These are phyloP conservation scores for Lichina pygmaea DNA, from an alignment of 495 filamentous ascomycete species.

Conservation along the genomic window DNA sequence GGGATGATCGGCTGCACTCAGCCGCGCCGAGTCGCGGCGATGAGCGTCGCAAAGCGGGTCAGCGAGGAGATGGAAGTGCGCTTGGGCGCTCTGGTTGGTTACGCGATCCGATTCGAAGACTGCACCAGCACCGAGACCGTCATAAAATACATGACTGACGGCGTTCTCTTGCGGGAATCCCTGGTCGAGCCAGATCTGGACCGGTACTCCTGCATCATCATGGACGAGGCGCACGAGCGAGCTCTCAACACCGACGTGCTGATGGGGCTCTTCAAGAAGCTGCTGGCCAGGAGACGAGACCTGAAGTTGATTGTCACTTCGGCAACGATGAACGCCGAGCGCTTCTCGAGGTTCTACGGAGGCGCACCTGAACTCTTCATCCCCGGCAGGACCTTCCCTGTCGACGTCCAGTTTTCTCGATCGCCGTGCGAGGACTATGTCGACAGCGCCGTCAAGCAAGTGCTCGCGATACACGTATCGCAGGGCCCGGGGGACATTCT, in stretches of 20 bases:
- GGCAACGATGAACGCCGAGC: conserved; percentile 93
- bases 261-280: conserved; percentile 95
- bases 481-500: conserved; percentile 82
- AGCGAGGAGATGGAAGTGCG: conserved; percentile 98
- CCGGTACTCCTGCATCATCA: conserved; percentile 94
- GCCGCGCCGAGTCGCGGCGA: conserved; percentile 81
- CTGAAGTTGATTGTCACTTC: conserved; percentile 95
- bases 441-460: conserved; percentile 86
- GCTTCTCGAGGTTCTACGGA: conserved; percentile 88
- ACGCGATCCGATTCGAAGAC: conserved; percentile 97
- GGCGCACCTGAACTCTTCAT: conserved; percentile 97
- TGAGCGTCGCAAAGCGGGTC: conserved; percentile 97
- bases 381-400: conserved; percentile 87
- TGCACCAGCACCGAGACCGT: conserved; percentile 81
- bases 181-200: conserved; percentile 80
- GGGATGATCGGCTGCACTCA: conserved; percentile 94
- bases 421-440: conserved; percentile 96
- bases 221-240: conserved; percentile 98
- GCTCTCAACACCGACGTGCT: conserved; percentile 92
- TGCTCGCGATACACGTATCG: conserved; percentile 89
- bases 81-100: conserved; percentile 69
- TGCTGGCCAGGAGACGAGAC: conserved; percentile 68
- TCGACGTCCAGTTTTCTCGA: conserved; percentile 85
- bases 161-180: conserved; percentile 80
- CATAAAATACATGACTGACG: conserved; percentile 99